These are phyloP conservation scores for Chalciporus pseudorubinellus DNA, from an alignment of 768 basidiomycete genomes.

Conservation along the genomic window DNA sequence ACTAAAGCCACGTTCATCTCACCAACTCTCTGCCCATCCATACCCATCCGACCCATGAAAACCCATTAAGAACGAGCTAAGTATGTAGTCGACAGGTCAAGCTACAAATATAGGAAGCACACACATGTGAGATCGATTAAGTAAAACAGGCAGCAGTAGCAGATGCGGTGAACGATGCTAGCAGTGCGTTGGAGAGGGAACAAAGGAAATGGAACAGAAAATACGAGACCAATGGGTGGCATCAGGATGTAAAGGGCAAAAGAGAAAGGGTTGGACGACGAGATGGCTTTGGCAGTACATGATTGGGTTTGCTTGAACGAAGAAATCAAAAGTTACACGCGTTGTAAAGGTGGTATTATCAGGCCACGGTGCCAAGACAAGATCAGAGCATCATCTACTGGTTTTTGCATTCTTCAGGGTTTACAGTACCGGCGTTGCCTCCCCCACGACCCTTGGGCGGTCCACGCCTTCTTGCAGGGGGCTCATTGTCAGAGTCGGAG, in stretches of 20 bases:
- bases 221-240: not conserved
- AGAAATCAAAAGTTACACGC: constrained; percentile 16
- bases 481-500: constrained; percentile 66
- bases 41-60: constrained; percentile 10
- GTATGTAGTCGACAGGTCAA: constrained; percentile 12
- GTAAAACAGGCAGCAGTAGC: constrained; percentile 5
- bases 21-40: too few relatives aligned
- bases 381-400: constrained; percentile 49
- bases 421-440: constrained; percentile 38
- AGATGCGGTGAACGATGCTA: constrained; percentile 4
- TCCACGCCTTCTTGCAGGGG: constrained; percentile 55
- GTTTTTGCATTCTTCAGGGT: constrained; percentile 89
- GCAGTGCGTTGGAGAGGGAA: not conserved
- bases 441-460: constrained; percentile 57
- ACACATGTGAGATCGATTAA: constrained; percentile 10
- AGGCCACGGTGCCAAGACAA: constrained; percentile 7
- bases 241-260: constrained; percentile 1
- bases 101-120: constrained; percentile 8
- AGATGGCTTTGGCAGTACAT: constrained; percentile 12
- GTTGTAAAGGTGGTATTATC: constrained; percentile 19
- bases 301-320: constrained; percentile 13
- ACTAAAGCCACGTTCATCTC: too few relatives aligned
- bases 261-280: not conserved
- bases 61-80: constrained; percentile 23
- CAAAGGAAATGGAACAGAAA: not conserved